Conservation (phyloP, 768 basidiomycete genomes). For the Pleurotus salmoneostramineus region DNA sequence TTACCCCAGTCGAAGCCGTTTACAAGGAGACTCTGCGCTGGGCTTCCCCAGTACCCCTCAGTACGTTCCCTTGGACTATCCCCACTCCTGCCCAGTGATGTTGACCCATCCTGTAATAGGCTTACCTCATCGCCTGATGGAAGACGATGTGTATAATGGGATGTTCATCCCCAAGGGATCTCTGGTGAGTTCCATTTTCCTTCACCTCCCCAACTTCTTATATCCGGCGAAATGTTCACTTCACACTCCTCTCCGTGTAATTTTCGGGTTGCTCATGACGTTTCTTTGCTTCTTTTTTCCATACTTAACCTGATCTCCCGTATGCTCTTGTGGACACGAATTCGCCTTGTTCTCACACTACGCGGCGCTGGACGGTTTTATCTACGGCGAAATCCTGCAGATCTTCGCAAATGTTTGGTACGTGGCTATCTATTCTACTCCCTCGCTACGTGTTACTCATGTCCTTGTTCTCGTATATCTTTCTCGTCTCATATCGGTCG, state of each 20-base stretch:
- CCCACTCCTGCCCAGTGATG: neutral
- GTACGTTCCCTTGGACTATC: conserved; percentile 5
- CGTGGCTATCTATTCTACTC: neutral
- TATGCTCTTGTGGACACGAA: too few species aligned
- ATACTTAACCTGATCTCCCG: too few species aligned
- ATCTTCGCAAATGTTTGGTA: conserved; percentile 14
- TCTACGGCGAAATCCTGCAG: neutral
- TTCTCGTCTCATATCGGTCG: neutral
- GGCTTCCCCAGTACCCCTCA: conserved; percentile 12
- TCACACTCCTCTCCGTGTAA: too few species aligned
- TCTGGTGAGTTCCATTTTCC: conserved; percentile 7
- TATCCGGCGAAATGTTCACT: neutral
- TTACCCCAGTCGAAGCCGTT: conserved; percentile 40
- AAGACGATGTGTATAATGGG: conserved; percentile 60
- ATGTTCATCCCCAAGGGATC: conserved; percentile 62
- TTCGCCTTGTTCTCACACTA: neutral
- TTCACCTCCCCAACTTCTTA: neutral
- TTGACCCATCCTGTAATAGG: conserved; percentile 26
- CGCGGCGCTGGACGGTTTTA: neutral
- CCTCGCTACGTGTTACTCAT: neutral
- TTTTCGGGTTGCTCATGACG: too few species aligned
- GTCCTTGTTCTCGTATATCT: neutral
- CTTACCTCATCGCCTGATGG: conserved; percentile 61
- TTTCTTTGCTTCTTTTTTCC: too few species aligned
- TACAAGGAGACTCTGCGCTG: conserved; percentile 28